Conservation (phyloP, 805 yeast genomes). For the Saccharomycopsis fermentans region DNA sequence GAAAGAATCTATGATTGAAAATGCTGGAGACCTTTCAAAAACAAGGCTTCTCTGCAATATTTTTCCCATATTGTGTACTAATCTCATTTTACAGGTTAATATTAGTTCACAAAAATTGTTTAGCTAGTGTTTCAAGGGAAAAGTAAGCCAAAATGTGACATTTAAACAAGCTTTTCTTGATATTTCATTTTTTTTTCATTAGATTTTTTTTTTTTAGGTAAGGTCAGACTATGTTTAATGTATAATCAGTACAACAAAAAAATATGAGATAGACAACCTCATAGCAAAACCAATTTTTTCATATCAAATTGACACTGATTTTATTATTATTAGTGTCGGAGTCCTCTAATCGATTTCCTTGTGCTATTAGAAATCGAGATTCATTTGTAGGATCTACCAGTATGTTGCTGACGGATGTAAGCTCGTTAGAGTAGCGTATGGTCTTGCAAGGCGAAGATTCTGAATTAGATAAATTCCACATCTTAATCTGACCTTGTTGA, state of each 20-base stretch:
- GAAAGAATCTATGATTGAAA: constrained; percentile 11
- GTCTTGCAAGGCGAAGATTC: background rate
- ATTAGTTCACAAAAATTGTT: too few species aligned
- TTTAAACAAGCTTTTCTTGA: too few species aligned
- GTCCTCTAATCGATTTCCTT: background rate
- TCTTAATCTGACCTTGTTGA: constrained; percentile 16
- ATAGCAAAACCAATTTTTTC: too few species aligned
- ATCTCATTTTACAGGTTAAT: background rate
- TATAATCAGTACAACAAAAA: too few species aligned
- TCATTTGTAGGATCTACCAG: background rate
- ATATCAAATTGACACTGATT: background rate
- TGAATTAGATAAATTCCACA: constrained; percentile 3
- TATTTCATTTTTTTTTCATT: too few species aligned
- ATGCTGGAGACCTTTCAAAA: background rate
- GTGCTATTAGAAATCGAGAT: background rate
- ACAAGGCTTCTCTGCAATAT: background rate
- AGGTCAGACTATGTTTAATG: too few species aligned
- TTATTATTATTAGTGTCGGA: background rate
- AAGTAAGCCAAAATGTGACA: too few species aligned
- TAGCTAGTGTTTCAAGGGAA: too few species aligned
- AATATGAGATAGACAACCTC: too few species aligned
- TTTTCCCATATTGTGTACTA: background rate
- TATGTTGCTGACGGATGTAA: background rate
- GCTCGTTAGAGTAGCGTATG: background rate
- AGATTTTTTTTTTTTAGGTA: too few species aligned